Percentiles rank a stretch among this genome's conserved stretches.
These are phyloP conservation scores for Gossypium trilobum DNA, from an alignment of 441 rosid genomes.

Conservation along the genomic window DNA sequence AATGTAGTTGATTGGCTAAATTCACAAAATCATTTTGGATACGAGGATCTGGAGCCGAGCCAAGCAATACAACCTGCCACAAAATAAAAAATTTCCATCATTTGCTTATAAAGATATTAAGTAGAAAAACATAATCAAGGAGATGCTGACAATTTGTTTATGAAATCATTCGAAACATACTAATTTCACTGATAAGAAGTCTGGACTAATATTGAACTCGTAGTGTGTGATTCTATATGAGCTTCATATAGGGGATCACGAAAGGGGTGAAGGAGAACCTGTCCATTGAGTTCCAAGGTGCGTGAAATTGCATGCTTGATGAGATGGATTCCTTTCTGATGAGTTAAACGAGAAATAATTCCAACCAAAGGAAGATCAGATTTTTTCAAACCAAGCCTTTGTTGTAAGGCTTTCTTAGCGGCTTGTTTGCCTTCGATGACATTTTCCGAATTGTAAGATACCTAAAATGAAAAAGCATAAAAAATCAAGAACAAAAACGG, in stretches of 20 bases:
- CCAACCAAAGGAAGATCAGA: slow-evolving; percentile 77
- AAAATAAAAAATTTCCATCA: slow-evolving; percentile 17
- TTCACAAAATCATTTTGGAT: slow-evolving; percentile 83
- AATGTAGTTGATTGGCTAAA: slow-evolving; percentile 71
- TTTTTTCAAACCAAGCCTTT: slow-evolving; percentile 53
- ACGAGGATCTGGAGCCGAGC: slow-evolving; percentile 97
- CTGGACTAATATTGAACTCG: slow-evolving; percentile 1
- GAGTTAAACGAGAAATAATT: slow-evolving; percentile 80
- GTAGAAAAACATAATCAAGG: neutral
- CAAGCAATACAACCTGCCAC: slow-evolving; percentile 76
- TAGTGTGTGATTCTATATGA: neutral
- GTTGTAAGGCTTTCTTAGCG: slow-evolving; percentile 80
- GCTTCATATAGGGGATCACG: neutral
- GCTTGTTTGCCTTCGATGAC: slow-evolving; percentile 87
- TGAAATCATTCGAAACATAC: neutral
- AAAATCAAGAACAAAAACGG: slow-evolving; percentile 13
- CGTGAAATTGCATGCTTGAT: slow-evolving; percentile 88
- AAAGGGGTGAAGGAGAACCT: slow-evolving; percentile 32
- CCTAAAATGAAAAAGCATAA: slow-evolving; percentile 33
- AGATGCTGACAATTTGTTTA: neutral
- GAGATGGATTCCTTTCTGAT: slow-evolving; percentile 92
- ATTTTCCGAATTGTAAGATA: slow-evolving; percentile 68
- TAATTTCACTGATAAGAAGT: neutral
- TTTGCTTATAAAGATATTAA: neutral
- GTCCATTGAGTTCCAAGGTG: slow-evolving; percentile 76